phyloP scores from a whole-genome alignment of 2,329 filamentous ascomycete species.

The Microcyclosporella mali region DNA sequence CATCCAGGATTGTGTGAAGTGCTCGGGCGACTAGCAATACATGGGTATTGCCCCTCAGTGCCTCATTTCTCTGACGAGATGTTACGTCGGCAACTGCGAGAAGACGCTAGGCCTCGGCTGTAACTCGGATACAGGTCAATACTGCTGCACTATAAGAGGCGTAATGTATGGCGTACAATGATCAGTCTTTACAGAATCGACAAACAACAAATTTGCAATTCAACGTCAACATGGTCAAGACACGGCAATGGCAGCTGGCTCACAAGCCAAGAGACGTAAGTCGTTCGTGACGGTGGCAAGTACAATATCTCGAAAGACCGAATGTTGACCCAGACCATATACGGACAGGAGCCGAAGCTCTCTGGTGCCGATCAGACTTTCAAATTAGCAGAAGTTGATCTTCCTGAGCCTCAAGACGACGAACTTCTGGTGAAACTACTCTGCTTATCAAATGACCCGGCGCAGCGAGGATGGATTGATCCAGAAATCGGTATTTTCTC shows the following conservation, averaged over 20 bases:
- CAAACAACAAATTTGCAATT: too few relatives aligned
- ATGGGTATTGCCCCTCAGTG: neutral
- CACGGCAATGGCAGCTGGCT: constrained; percentile 40
- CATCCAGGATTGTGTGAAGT: too few relatives aligned
- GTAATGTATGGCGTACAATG: neutral
- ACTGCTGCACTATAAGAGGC: neutral
- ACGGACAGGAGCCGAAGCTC: constrained; percentile 34
- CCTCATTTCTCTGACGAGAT: neutral
- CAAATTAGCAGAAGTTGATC: constrained; percentile 31
- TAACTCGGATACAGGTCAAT: constrained; percentile 1
- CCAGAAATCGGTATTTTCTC: neutral
- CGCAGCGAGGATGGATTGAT: constrained; percentile 46
- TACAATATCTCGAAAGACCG: too few relatives aligned
- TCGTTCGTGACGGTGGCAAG: too few relatives aligned
- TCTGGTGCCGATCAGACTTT: constrained; percentile 37
- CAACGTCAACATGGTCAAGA: constrained; percentile 48
- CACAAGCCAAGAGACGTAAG: constrained; percentile 36
- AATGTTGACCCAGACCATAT: too few relatives aligned
- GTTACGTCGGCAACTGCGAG: neutral
- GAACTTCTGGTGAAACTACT: constrained; percentile 44
- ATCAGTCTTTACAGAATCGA: too few relatives aligned
- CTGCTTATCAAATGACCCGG: constrained; percentile 50
- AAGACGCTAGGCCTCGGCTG: constrained; percentile 2
- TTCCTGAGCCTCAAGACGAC: constrained; percentile 29
- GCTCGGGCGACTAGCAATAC: neutral